Evolutionary conservation across 768 basidiomycete genomes (phyloP), one percentile per base, ranked within the genome.

Genomic region (Calocybe cyanea): DNA sequence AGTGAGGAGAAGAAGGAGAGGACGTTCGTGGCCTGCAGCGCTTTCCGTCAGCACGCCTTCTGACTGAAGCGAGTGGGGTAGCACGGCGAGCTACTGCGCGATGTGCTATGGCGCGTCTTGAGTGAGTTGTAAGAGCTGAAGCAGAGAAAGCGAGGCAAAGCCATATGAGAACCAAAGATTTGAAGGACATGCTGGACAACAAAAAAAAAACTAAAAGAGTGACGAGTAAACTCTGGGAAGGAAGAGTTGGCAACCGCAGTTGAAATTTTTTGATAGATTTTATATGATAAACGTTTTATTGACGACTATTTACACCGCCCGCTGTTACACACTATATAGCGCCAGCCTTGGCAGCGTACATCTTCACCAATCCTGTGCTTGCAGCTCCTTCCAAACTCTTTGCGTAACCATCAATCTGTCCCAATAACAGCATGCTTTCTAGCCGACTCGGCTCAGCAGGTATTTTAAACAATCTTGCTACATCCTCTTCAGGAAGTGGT

Each of bases 401-500:
- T 28, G 84, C 87, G 54, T 88, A 83, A 7, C 80, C 87, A 64
- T 95, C 92, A 51, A 94, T 80, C 69, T 91, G 89, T 10, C 92
- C 93, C 32, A 93, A 70, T 46, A 93, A 56, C 62, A 94, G 63
- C 80, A 92, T 72, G 63, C 89, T 85, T 57, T 95, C 92, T 52
- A 96, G 65, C 48, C 92, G 79, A 62, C 81, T 92, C 18, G 93
- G 93, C 59, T 95, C 93, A 17, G 81, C 70, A 6, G 92, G 88
- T 30, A 92, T 87, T 69, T 87, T 92, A 74, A 92, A 92, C 60
- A 92, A 59, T 51, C 92, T 76, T 57, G 78, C 74, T 25, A 91
- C 79, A 57, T 92, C 87, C 61, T 95, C 88, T 63, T 92, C 87
- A 1, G 93, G 92, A 21, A 94, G 71, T 52, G 93, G 90, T 19